Conservation (phyloP, 352 stramenopile species). For the Pythium guiyangense region DNA sequence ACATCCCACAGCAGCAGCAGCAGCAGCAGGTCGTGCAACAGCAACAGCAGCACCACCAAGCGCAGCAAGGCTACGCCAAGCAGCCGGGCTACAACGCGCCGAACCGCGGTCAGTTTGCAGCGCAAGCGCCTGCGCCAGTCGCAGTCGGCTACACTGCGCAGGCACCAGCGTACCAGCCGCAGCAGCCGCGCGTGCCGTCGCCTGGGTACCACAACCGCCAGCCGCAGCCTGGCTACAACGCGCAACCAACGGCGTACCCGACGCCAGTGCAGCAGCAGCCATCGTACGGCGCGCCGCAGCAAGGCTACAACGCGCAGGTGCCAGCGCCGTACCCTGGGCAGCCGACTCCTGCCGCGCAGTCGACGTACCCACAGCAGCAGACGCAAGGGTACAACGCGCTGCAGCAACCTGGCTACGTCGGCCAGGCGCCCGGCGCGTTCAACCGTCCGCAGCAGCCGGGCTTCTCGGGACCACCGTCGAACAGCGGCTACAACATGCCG, state of each 20-base stretch:
- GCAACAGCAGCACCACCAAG: constrained; percentile 20
- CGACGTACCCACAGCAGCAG: constrained; percentile 19
- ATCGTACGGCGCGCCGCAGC: constrained; percentile 4
- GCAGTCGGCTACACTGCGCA: constrained; percentile 28
- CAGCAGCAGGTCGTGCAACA: constrained; percentile 26
- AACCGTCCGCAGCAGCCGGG: constrained; percentile 31
- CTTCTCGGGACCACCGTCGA: constrained; percentile 53
- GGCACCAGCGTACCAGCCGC: constrained; percentile 31
- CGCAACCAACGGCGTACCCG: constrained; percentile 1
- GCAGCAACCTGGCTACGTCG: constrained; percentile 31
- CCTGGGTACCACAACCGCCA: constrained; percentile 36
- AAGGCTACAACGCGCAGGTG: constrained; percentile 14
- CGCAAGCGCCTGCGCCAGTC: constrained; percentile 29
- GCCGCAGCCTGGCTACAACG: constrained; percentile 10
- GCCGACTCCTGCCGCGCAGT: too few species aligned
- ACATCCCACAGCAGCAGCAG: constrained; percentile 57
- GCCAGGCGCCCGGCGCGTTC: constrained; percentile 32
- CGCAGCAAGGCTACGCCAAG: constrained; percentile 13
- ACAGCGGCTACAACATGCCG: constrained; percentile 22
- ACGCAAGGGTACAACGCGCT: constrained; percentile 7
- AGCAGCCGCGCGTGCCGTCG: constrained; percentile 25
- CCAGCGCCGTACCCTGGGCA: too few species aligned
- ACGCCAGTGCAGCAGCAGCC: constrained; percentile 2
- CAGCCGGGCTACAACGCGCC: constrained; percentile 25
- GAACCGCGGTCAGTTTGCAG: constrained; percentile 36